Evolutionary conservation across 176 grass and related monocot species (phyloP).

Genomic region (Paspalum vaginatum): DNA sequence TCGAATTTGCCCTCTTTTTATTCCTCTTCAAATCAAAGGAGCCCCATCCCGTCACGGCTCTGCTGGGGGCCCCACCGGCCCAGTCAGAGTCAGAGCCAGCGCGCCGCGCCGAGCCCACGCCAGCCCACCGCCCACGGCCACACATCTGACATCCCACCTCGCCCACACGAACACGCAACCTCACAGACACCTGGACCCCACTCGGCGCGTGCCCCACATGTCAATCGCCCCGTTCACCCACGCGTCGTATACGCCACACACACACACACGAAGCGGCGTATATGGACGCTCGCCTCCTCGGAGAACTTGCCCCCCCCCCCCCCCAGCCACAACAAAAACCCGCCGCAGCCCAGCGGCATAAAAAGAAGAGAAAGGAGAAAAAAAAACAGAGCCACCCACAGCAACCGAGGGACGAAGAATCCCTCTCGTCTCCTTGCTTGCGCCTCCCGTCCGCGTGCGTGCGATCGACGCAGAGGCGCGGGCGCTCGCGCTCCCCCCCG

Average conservation of each 20-base stretch:
- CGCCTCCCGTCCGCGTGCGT: conserved; percentile 46
- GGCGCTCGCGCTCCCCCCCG: not conserved
- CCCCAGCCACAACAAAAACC: conserved; percentile 21
- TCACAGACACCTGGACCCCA: not conserved
- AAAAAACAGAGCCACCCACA: not conserved
- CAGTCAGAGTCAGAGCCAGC: conserved; percentile 30
- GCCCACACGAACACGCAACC: too few species aligned
- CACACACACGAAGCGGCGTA: conserved; percentile 29
- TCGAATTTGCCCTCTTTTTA: conserved; percentile 23
- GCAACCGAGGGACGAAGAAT: conserved; percentile 25
- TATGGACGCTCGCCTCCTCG: conserved; percentile 24
- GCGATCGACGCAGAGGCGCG: conserved; percentile 47
- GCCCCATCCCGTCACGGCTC: conserved; percentile 6
- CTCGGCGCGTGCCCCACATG: not conserved
- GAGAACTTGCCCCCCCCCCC: conserved; percentile 11
- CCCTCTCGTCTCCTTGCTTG: not conserved
- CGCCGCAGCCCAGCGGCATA: not conserved
- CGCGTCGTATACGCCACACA: not conserved
- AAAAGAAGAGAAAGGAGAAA: not conserved
- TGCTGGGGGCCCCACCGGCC: not conserved
- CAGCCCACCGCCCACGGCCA: not conserved
- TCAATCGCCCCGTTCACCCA: not conserved
- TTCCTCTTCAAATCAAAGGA: not conserved
- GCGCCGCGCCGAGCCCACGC: not conserved
- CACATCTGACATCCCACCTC: too few species aligned